A percentile compares a stretch with the other conserved stretches of the same genome.
phyloP scores from a whole-genome alignment of 768 basidiomycete species.

The Suillus americanus region DNA sequence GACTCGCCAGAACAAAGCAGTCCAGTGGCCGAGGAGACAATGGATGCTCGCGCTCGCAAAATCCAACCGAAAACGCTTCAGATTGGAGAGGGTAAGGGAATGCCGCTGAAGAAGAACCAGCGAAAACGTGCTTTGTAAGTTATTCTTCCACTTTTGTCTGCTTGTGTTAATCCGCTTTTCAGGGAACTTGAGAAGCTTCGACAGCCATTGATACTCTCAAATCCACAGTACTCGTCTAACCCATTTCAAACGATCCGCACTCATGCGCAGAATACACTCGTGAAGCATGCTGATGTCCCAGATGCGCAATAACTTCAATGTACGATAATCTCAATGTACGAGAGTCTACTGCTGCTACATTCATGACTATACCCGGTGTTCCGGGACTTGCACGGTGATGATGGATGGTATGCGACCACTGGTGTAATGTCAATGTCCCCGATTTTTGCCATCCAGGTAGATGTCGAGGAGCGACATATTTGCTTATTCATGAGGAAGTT shows the following conservation, averaged over 20 bases:
- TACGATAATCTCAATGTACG: not conserved
- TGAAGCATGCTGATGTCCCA: conserved; percentile 43
- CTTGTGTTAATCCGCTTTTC: conserved; percentile 8
- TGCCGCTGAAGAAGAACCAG: conserved; percentile 60
- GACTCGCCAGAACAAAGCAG: conserved; percentile 21
- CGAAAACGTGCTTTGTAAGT: conserved; percentile 70
- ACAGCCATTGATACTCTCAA: conserved; percentile 67
- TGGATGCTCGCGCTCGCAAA: conserved; percentile 17
- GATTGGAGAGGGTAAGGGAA: conserved; percentile 66
- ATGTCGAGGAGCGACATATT: not conserved
- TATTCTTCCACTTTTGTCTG: conserved; percentile 1
- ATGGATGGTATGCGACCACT: not conserved
- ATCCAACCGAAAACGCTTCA: conserved; percentile 40
- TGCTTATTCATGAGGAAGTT: not conserved
- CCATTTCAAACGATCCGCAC: conserved; percentile 79
- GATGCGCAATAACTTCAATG: conserved; percentile 1
- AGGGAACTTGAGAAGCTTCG: conserved; percentile 69
- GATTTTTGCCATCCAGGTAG: not conserved
- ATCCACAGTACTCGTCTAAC: conserved; percentile 61
- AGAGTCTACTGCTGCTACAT: not conserved
- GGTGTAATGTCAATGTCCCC: not conserved
- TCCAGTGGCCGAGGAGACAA: conserved; percentile 15
- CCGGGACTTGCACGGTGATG: not conserved
- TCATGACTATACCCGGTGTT: not conserved
- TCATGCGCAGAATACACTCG: conserved; percentile 75